These are phyloP conservation scores for Hirschioporus abietinus DNA, from an alignment of 768 basidiomycete genomes.

Conservation along the genomic window DNA sequence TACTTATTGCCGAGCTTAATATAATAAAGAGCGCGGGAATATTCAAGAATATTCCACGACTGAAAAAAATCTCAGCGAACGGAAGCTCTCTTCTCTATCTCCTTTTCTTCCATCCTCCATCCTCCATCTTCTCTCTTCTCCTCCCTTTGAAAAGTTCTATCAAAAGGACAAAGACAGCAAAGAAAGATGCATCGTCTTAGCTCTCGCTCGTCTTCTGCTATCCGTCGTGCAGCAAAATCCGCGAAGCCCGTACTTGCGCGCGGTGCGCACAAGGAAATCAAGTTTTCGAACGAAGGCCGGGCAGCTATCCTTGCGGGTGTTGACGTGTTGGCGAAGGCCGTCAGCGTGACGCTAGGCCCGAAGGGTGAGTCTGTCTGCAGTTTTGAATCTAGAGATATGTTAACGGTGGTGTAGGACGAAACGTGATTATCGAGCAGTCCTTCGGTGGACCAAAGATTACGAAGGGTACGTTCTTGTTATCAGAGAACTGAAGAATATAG, in stretches of 20 bases:
- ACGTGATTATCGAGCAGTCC: constrained; percentile 96
- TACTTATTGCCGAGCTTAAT: too few species aligned
- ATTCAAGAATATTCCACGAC: not conserved
- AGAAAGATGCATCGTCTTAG: constrained; percentile 2
- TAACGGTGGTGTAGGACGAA: constrained; percentile 57
- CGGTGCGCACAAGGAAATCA: constrained; percentile 92
- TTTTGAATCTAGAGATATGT: constrained; percentile 1
- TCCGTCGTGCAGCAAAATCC: not conserved
- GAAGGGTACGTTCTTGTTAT: constrained; percentile 57
- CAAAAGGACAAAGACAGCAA: too few species aligned
- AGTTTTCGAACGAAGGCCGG: constrained; percentile 93
- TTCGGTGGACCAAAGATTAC: constrained; percentile 93
- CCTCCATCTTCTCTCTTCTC: not conserved
- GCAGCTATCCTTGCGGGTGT: constrained; percentile 94
- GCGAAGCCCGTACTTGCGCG: constrained; percentile 35
- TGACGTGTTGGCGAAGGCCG: constrained; percentile 94
- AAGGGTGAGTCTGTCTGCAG: constrained; percentile 53
- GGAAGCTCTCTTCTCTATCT: too few species aligned
- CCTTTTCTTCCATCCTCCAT: not conserved
- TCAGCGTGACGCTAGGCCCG: constrained; percentile 93
- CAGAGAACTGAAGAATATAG: not conserved
- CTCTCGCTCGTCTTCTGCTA: not conserved
- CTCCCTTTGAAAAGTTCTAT: not conserved
- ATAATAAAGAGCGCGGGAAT: not conserved
- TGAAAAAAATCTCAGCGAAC: too few species aligned